Evolutionary conservation across 2,329 filamentous ascomycete species (phyloP), one percentile per base, ranked within the genome.

Genomic region (Mariannaea elegans): DNA sequence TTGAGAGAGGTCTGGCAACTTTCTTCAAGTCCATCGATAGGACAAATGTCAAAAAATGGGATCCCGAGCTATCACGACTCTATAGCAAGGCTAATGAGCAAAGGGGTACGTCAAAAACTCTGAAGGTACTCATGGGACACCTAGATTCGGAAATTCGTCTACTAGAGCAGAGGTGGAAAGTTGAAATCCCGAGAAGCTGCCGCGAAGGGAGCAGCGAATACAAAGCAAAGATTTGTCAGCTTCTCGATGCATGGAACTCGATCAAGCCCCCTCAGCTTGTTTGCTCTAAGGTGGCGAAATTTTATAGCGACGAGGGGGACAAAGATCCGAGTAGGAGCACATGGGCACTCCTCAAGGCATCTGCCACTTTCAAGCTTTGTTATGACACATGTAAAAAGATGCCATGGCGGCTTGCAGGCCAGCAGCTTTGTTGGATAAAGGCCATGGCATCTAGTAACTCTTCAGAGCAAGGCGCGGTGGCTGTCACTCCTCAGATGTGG

Each of bases 301-400:
- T 53, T 0, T 70, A 74, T 3, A 62, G 82, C 5, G 69, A 72
- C 8, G 8, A 23, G 2, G 71, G 65, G 66, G 66, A 56, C 10
- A 49, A 59, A 3, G 62, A 74, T 14, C 54, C 63, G 0, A 39
- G 66, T 1, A 72, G 76, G 10, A 79, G 76, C 23, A 69, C 64
- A 3, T 87, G 83, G 83, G 75, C 77, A 3, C 69, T 84, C 3
- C 71, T 86, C 14, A 83, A 84, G 57, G 84, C 84, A 0, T 84
- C 83, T 1, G 74, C 73, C 3, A 71, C 77, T 3, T 86, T 84
- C 67, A 78, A 77, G 39, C 38, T 73, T n/a, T 76, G 72, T 32
- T 74, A 78, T 63, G 49, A 59, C 0, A 57, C 4, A 0, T 59
- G 49, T 1, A 56, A 71, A 0, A 65, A 39, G 0, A 80, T 86